phyloP scores from a whole-genome alignment of 2,329 filamentous ascomycete species.

The Aureobasidium sp. region DNA sequence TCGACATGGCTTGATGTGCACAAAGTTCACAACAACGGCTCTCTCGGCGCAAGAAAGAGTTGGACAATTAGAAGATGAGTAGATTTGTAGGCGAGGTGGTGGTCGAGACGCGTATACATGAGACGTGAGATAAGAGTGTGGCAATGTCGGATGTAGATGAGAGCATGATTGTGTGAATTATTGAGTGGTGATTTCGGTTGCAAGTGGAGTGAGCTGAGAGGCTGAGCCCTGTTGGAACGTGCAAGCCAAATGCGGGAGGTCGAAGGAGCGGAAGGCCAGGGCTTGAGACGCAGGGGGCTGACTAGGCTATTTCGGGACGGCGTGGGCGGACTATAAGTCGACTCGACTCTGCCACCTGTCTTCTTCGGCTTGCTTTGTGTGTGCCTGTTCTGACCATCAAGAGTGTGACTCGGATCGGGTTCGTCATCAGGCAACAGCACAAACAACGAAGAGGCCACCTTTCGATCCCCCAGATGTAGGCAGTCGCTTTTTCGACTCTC shows the following conservation, averaged over 20 bases:
- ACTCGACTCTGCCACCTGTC: not conserved
- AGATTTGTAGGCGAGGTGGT: not conserved
- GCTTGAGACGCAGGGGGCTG: not conserved
- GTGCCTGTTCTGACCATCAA: not conserved
- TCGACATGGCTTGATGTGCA: not conserved
- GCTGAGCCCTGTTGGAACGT: not conserved
- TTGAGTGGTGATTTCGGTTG: not conserved
- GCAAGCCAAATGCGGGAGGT: not conserved
- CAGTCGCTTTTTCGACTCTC: not conserved
- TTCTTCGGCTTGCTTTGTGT: not conserved
- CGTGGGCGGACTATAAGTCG: not conserved
- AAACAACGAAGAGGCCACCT: conserved; percentile 6
- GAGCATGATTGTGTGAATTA: not conserved
- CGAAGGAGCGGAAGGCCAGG: not conserved
- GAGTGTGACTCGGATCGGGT: not conserved
- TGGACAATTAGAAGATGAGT: not conserved
- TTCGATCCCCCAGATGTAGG: conserved; percentile 11
- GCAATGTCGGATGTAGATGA: not conserved
- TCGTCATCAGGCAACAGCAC: conserved; percentile 6
- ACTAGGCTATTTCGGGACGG: not conserved
- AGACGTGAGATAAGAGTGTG: not conserved
- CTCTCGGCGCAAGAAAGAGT: not conserved
- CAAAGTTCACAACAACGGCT: not conserved
- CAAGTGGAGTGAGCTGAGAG: not conserved
- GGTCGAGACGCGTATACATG: not conserved